phyloP scores from a whole-genome alignment of 2,329 filamentous ascomycete genomes.

The Colletotrichum shisoi region DNA sequence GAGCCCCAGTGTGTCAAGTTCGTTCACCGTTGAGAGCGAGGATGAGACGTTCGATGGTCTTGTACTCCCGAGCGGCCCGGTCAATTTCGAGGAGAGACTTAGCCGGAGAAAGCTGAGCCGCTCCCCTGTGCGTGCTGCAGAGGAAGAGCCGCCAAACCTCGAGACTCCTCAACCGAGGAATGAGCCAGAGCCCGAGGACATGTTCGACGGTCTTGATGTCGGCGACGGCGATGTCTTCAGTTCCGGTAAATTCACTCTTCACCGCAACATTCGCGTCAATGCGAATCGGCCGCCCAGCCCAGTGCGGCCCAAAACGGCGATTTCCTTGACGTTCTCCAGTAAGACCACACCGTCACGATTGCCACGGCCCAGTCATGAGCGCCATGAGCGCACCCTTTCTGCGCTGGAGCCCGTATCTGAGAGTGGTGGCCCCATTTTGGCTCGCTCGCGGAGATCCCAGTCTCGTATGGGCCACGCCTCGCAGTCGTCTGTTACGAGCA shows the following conservation, averaged over 20 bases:
- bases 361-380: slow-evolving; percentile 74
- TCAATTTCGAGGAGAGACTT: slow-evolving; percentile 83
- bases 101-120: slow-evolving; percentile 72
- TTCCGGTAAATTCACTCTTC: slow-evolving; percentile 80
- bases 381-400: slow-evolving; percentile 68
- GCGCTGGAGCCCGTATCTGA: slow-evolving; percentile 93
- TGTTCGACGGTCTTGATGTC: slow-evolving; percentile 85
- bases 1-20: slow-evolving; percentile 92
- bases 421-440: slow-evolving; percentile 74
- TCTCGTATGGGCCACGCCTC: slow-evolving; percentile 74
- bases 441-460: slow-evolving; percentile 66
- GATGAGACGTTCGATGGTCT: slow-evolving; percentile 93
- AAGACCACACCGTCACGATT: slow-evolving; percentile 77
- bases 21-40: slow-evolving; percentile 89
- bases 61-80: slow-evolving; percentile 79
- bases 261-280: slow-evolving; percentile 92
- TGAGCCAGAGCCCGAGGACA: slow-evolving; percentile 72
- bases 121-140: slow-evolving; percentile 60
- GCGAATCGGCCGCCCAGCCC: slow-evolving; percentile 73
- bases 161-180: slow-evolving; percentile 47
- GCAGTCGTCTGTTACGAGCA: slow-evolving; percentile 72
- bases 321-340: slow-evolving; percentile 91
- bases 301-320: slow-evolving; percentile 74
- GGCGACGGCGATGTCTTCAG: slow-evolving; percentile 84
- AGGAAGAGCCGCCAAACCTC: slow-evolving; percentile 49